Base-by-base conservation (phyloP, 768 basidiomycete genomes). In the Daedalea quercina region DNA sequence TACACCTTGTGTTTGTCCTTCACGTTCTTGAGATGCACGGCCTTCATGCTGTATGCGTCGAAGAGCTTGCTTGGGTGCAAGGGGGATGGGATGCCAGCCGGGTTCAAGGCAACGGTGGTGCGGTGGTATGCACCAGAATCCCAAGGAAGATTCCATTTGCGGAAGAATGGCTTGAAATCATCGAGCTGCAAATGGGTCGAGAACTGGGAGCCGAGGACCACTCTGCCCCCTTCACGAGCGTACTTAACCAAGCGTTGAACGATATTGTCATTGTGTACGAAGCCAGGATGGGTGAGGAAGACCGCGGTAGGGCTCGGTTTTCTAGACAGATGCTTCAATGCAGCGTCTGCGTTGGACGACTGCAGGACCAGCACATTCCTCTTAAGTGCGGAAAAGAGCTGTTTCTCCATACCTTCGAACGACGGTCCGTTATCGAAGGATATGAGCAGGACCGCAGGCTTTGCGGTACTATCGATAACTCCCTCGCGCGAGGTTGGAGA, bases 71-170 rank as follows among this genome's bases (percentile, higher is more conserved):
- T 33, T 15, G 52, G 17, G 15, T 33, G 11, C 43, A 56, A 55
- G 1, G 54, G 54, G 19, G 49, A 1, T 20, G 54, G 55, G 1
- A 52, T 15, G 1, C 58, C 54, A 1, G 46, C 54, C 1, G 63
- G 53, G 37, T 75, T 74, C 35, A 67, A 54, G 3, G 53, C 54
- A 60, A 73, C 71, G 1, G 69, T 73, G 19, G 69, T 69, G 33
- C 73, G 70, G 55, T 67, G 65, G 52, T 76, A 77, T 2, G 66
- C 65, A 3, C 74, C 75, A 9, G 55, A 43, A 52, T 66, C 67
- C 74, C 74, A 75, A 0, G 59, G 45, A 23, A 76, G 63, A 40
- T 67, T 63, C 65, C 69, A 71, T 9, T 61, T 53, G 15, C 61
- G 55, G 28, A 63, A 47, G 46, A 47, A 47, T 15, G 46, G 46